These are phyloP conservation scores for Cryptosporidium xiaoi DNA, from an alignment of 169 alveolate genomes.

Conservation along the genomic window DNA sequence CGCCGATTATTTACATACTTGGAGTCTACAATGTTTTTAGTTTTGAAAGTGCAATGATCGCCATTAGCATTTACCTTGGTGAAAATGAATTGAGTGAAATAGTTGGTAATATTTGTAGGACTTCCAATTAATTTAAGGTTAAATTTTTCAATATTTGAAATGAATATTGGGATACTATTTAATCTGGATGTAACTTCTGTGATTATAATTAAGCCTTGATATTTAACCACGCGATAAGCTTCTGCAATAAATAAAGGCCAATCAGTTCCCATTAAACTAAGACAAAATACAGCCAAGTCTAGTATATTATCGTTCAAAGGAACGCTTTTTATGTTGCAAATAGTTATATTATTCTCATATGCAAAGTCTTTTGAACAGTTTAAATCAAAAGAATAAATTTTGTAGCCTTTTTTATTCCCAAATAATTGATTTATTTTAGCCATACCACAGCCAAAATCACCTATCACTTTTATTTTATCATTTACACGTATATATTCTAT, in stretches of 20 bases:
- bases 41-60: too few relatives aligned
- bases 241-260: conserved; percentile 87
- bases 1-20: too few relatives aligned
- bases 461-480: conserved; percentile 60
- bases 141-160: conserved; percentile 1
- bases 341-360: conserved; percentile 77
- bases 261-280: conserved; percentile 87
- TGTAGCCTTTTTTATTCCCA: conserved; percentile 75
- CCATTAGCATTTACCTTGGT: not conserved
- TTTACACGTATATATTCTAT: conserved; percentile 71
- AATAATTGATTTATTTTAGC: conserved; percentile 76
- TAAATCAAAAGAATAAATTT: conserved; percentile 82
- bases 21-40: too few relatives aligned
- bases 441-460: conserved; percentile 83
- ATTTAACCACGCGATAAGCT: conserved; percentile 79
- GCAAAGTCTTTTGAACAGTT: conserved; percentile 75
- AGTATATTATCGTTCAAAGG: conserved; percentile 78
- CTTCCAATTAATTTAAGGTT: conserved; percentile 14
- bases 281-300: conserved; percentile 83
- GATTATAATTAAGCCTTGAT: conserved; percentile 14
- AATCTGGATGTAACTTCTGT: conserved; percentile 66
- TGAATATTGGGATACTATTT: not conserved
- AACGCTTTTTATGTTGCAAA: conserved; percentile 83
- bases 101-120: conserved; percentile 31
- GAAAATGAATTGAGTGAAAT: conserved; percentile 38